Base-by-base conservation (phyloP, 2,329 filamentous ascomycete species). In the Achaetomium macrosporum region DNA sequence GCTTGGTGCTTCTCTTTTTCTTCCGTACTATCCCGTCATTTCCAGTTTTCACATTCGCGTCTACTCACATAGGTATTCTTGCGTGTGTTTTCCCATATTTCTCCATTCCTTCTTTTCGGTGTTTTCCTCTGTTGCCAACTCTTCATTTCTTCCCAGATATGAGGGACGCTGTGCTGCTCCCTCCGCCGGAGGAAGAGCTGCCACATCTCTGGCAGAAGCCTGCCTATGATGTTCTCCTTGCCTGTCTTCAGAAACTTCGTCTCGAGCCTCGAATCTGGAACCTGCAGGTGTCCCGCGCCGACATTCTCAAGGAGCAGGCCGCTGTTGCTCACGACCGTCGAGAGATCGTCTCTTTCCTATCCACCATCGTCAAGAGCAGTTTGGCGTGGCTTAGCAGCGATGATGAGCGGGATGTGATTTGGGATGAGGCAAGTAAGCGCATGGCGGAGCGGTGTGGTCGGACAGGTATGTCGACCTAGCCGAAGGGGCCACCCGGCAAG, bases 371-470 rank as follows among this genome's bases (percentile, higher is more conserved):
- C 62, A 79, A 79, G 62, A 88, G 78, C 62, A 73, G 76, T 5
- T 73, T 93, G 36, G 65, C 68, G 15, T 93, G 88, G 88, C 79
- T 92, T 52, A 67, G 76, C 8, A 75, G 82, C 54, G 84, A 89
- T 20, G 80, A 81, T 3, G 73, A 80, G 58, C 81, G 77, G 63
- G 88, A 92, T 65, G 64, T 69, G 6, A 70, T 95, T 13, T 95
- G 90, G 88, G 83, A 87, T 42, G 75, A 84, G 59, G 90, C 92
- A 1, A 90, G 90, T 61, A 79, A 79, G 55, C 79, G 92, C 44
- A 78, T 97, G 56, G 85, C 88, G 41, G 91, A 96, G 69, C 79
- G 92, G 15, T 95, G 90, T 57, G 93, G 93, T 1, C 79, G 93
- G 49, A 79, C 78, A 53, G 82, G 80, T 82, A 72, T 53, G 70